phyloP scores from a whole-genome alignment of 768 basidiomycete genomes.

The Boletus patriciae region DNA sequence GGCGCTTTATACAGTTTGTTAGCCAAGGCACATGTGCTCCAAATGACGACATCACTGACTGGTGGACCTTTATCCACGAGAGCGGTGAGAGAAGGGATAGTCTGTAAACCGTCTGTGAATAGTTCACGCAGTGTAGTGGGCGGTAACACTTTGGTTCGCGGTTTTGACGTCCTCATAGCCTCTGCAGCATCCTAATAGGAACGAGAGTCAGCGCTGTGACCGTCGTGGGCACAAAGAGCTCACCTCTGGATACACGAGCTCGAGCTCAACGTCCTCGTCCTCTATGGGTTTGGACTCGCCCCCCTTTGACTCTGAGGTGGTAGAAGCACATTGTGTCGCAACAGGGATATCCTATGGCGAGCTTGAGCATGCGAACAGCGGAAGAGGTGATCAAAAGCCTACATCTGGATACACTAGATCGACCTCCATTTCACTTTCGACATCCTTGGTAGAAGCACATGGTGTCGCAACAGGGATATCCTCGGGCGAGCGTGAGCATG shows the following conservation, averaged over 20 bases:
- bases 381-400: neutral
- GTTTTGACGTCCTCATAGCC: neutral
- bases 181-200: slow-evolving; percentile 11
- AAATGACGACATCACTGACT: slow-evolving; percentile 5
- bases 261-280: slow-evolving; percentile 8
- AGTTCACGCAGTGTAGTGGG: neutral
- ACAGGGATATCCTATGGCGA: slow-evolving; percentile 2
- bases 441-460: neutral
- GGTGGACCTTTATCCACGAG: neutral
- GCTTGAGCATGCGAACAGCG: neutral
- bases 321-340: neutral
- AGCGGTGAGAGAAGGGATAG: neutral
- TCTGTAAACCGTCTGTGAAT: neutral
- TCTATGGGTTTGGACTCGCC: neutral
- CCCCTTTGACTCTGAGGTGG: neutral
- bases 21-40: neutral
- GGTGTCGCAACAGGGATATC: neutral
- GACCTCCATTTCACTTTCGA: slow-evolving; percentile 6
- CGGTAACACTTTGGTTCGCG: neutral
- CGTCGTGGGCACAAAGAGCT: neutral
- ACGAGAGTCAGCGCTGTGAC: neutral
- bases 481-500: slow-evolving; percentile 6
- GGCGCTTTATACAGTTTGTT: slow-evolving; percentile 11
- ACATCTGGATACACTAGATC: slow-evolving; percentile 29
- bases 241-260: slow-evolving; percentile 23